Evolutionary conservation across 148 eudicot genomes (phyloP), one percentile per base, ranked within the genome.

Genomic region (Dianthus caryophyllus): DNA sequence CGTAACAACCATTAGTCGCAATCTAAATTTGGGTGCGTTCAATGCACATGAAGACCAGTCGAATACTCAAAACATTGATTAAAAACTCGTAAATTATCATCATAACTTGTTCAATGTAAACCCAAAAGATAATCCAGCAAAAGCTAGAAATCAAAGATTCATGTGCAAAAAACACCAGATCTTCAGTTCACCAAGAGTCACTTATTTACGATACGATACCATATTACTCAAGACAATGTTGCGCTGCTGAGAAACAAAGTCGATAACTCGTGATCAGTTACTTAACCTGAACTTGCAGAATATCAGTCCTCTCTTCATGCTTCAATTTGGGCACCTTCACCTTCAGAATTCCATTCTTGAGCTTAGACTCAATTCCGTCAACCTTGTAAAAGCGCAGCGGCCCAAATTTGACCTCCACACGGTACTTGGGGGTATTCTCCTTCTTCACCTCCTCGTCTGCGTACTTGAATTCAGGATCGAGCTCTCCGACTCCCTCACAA

Each of bases 301-400:
- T 5, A 60, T 60, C 66, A 0, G 6, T 24, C 73, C 67, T 70
- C 60, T 60, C 73, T 43, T 70, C 67, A 31, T 12, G 59, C 73
- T 70, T 70, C 27, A 50, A 6, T 20, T 61, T 70, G 4, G 73
- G 73, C 2, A 70, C 38, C 0, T 21, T 61, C 3, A 70, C 67
- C 67, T 61, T 70, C 20, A 70, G 59, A 57, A 46, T 26, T n/a
- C 67, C 72, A 44, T 69, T 15, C 46, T 44, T 47, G 30, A 69
- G n/a, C 65, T 69, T 56, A 16, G 72, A 65, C 26, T 69, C 44
- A 6, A 69, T 69, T 6, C 9, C 54, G 41, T 21, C 53, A 57
- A 26, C 22, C 72, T 69, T 69, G 38, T 38, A 56, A 20, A 14
- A 1, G 25, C 31, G 27, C 44, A 20, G 1, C 12, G 54, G 41